phyloP scores from a whole-genome alignment of 805 yeast species.

The Starmerella powellii region DNA sequence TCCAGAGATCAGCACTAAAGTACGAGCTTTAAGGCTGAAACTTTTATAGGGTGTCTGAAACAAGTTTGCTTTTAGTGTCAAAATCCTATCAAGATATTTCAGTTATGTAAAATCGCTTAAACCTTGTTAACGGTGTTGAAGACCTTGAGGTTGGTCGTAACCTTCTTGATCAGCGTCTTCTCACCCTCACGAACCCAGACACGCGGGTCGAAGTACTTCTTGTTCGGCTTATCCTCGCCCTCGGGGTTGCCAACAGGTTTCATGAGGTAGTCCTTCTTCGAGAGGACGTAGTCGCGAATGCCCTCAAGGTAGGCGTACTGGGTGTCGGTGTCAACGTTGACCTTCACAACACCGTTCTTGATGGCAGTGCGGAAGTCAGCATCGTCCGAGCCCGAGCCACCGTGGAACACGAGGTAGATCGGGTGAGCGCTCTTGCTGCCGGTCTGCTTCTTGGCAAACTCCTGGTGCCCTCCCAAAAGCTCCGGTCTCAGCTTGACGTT shows the following conservation, averaged over 20 bases:
- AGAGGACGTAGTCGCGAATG: slow-evolving; percentile 93
- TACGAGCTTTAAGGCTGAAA: too few relatives aligned
- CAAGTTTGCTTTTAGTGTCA: background rate
- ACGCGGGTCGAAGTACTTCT: slow-evolving; percentile 99
- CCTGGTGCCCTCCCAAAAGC: slow-evolving; percentile 91
- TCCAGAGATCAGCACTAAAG: too few relatives aligned
- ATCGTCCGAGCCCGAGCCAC: slow-evolving; percentile 97
- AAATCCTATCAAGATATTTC: background rate
- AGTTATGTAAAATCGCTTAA: slow-evolving; percentile 5
- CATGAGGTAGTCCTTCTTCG: slow-evolving; percentile 88
- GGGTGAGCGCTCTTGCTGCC: slow-evolving; percentile 49
- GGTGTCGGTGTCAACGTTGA: slow-evolving; percentile 97
- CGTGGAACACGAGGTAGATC: slow-evolving; percentile 97
- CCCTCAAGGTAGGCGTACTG: slow-evolving; percentile 95
- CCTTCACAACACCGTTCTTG: slow-evolving; percentile 92
- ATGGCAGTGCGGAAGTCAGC: slow-evolving; percentile 86
- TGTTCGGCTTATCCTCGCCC: slow-evolving; percentile 98
- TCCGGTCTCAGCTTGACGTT: slow-evolving; percentile 88
- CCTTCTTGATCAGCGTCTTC: slow-evolving; percentile 88
- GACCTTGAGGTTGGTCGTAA: slow-evolving; percentile 66
- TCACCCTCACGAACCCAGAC: slow-evolving; percentile 99
- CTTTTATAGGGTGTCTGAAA: background rate
- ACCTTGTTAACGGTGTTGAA: slow-evolving; percentile 43
- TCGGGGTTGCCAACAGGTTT: slow-evolving; percentile 97
- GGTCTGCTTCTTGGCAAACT: slow-evolving; percentile 61